A percentile compares a stretch with the other conserved stretches of the same genome.
These are phyloP conservation scores for Candolleomyces eurysporus DNA, from an alignment of 768 basidiomycete genomes.

Conservation along the genomic window DNA sequence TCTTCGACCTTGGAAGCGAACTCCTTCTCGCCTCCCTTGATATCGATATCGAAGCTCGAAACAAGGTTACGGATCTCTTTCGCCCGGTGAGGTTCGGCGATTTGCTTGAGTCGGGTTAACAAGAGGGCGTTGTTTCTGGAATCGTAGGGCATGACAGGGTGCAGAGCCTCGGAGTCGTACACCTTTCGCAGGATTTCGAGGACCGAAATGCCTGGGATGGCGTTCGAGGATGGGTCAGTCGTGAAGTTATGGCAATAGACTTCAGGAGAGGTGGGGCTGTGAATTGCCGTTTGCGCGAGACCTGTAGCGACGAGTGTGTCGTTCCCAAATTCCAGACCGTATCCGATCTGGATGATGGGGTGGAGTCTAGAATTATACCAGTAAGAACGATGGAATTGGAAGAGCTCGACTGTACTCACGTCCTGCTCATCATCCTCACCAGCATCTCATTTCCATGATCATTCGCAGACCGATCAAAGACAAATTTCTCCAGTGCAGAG, in stretches of 20 bases:
- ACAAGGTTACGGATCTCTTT: slow-evolving; percentile 46
- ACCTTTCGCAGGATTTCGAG: slow-evolving; percentile 49
- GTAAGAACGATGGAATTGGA: not conserved
- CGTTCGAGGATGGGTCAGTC: not conserved
- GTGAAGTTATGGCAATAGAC: slow-evolving; percentile 28
- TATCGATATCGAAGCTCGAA: slow-evolving; percentile 37
- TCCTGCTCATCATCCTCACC: slow-evolving; percentile 30
- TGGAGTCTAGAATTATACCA: slow-evolving; percentile 37
- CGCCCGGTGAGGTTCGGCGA: slow-evolving; percentile 34
- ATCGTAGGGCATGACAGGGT: slow-evolving; percentile 53
- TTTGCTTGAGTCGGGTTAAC: slow-evolving; percentile 30
- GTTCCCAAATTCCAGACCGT: slow-evolving; percentile 52
- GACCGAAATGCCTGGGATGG: slow-evolving; percentile 29
- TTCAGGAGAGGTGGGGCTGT: slow-evolving; percentile 25
- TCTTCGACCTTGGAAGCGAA: slow-evolving; percentile 47
- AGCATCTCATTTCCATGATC: slow-evolving; percentile 33
- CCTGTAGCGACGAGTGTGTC: slow-evolving; percentile 50
- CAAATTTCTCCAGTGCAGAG: slow-evolving; percentile 44
- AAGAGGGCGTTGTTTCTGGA: slow-evolving; percentile 34
- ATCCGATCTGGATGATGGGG: slow-evolving; percentile 57
- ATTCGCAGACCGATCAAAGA: slow-evolving; percentile 40
- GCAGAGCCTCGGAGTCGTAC: slow-evolving; percentile 48
- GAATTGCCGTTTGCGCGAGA: slow-evolving; percentile 50
- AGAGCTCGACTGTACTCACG: slow-evolving; percentile 23
- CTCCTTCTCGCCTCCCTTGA: slow-evolving; percentile 27